These are phyloP conservation scores for Russula earlei DNA, from an alignment of 768 basidiomycete species.

Conservation along the genomic window DNA sequence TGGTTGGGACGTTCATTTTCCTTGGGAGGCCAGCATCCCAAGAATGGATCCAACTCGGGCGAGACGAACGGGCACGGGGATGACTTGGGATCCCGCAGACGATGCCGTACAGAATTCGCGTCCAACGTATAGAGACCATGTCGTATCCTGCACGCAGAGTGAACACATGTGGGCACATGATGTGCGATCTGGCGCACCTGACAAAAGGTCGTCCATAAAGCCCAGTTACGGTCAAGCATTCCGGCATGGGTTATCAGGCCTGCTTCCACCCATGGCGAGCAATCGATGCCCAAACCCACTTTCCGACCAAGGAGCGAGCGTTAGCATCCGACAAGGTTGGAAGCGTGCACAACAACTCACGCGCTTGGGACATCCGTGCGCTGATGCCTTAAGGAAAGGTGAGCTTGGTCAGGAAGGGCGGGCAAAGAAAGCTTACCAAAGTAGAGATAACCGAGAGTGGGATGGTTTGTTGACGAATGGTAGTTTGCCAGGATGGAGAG, in stretches of 20 bases:
- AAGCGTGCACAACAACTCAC: slow-evolving; percentile 31
- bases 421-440: slow-evolving; percentile 25
- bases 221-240: slow-evolving; percentile 50
- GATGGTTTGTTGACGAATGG: slow-evolving; percentile 32
- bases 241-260: slow-evolving; percentile 44
- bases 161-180: neutral
- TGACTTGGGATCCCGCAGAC: slow-evolving; percentile 29
- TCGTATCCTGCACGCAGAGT: slow-evolving; percentile 37
- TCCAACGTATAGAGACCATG: slow-evolving; percentile 60
- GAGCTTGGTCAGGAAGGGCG: neutral
- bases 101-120: slow-evolving; percentile 44
- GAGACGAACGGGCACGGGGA: slow-evolving; percentile 43
- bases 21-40: slow-evolving; percentile 36
- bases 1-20: slow-evolving; percentile 19
- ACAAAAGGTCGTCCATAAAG: slow-evolving; percentile 48
- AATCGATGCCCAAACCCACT: slow-evolving; percentile 53
- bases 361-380: slow-evolving; percentile 47
- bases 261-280: slow-evolving; percentile 45
- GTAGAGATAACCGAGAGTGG: slow-evolving; percentile 36
- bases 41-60: slow-evolving; percentile 38
- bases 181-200: slow-evolving; percentile 30
- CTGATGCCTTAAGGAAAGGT: slow-evolving; percentile 41
- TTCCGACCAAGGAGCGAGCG: neutral
- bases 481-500: slow-evolving; percentile 33
- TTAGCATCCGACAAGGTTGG: neutral